Base-by-base conservation (phyloP, 1,284 basidiomycete genomes). In the Tremellales sp. region DNA sequence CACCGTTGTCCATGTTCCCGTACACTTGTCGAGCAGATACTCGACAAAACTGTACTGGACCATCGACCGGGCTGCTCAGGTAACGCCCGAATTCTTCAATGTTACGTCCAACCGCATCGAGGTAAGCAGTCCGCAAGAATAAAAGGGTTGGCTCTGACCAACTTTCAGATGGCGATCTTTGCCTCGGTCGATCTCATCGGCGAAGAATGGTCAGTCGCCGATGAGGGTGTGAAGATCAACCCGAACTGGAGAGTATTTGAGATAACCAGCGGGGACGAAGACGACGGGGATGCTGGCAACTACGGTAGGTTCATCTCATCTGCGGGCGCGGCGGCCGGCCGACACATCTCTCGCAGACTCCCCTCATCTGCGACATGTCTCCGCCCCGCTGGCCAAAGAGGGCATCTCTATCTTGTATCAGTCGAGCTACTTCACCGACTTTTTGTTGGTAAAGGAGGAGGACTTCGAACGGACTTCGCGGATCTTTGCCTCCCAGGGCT, bases 401-500 rank as follows among this genome's bases (percentile, higher is more conserved):
- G 86, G 85, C 8, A 87, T 90, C 35, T 85, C 85, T 24, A 89
- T 89, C 47, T 74, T 89, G 5, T 90, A 88, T 65, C 87, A 87
- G 66, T 87, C 86, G 4, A 86, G 84, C 9, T 87, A 89, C 66
- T 83, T 83, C 78, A 84, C 85, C 60, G 86, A 90, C 70, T 89
- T 86, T 67, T 82, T 90, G 42, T 80, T 90, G 54, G 87, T 70
- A 34, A 66, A 66, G 41, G 58, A 57, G 27, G 40, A 49, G 2
- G 62, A 66, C 39, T 70, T 67, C 48, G 60, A 57, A 16, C 47
- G 49, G 9, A 62, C 67, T 10, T 50, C 58, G 5, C 41, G 29
- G 5, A 61, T 72, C 47, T 68, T 70, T 42, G 50, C 50, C 1
- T 26, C 40, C 3, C 52, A 60, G 19, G 67, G 68, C 16, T 72